Percentiles rank a stretch among this genome's conserved stretches.
These are phyloP conservation scores for Backusella liffmaniae DNA, from an alignment of 192 early-diverging fungal genomes.

Conservation along the genomic window DNA sequence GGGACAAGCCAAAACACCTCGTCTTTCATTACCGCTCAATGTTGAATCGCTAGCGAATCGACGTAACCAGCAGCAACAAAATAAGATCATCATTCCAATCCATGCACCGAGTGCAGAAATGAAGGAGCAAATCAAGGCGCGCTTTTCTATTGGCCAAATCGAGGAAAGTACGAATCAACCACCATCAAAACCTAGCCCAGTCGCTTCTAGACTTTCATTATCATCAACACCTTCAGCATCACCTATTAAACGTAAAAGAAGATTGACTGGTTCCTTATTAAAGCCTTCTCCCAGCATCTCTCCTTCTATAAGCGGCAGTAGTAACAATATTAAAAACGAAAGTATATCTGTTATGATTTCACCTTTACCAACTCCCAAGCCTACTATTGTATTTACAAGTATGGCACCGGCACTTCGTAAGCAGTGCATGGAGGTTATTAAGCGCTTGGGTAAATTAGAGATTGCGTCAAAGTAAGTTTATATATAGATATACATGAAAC, in stretches of 20 bases:
- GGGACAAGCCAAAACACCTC: neutral
- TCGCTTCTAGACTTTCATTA: neutral
- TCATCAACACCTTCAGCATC: neutral
- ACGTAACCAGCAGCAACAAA: neutral
- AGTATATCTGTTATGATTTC: neutral
- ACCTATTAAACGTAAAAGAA: slow-evolving; percentile 16
- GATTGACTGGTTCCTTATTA: slow-evolving; percentile 3
- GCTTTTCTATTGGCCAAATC: slow-evolving; percentile 15
- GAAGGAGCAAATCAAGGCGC: slow-evolving; percentile 20
- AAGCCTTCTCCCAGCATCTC: neutral
- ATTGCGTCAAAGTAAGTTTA: neutral
- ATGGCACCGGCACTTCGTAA: neutral
- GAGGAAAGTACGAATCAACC: neutral
- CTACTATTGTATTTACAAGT: slow-evolving; percentile 14
- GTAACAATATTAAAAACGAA: neutral
- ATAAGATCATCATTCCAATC: neutral
- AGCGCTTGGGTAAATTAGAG: neutral
- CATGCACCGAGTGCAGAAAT: neutral
- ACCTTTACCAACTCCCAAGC: neutral
- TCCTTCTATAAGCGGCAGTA: neutral
- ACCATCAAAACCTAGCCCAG: neutral
- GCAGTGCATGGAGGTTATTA: neutral
- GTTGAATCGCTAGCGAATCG: neutral
- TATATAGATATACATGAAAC: no score
- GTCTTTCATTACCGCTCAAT: neutral